phyloP scores from a whole-genome alignment of 345 rosid species.

The Salix koriyanagi region DNA sequence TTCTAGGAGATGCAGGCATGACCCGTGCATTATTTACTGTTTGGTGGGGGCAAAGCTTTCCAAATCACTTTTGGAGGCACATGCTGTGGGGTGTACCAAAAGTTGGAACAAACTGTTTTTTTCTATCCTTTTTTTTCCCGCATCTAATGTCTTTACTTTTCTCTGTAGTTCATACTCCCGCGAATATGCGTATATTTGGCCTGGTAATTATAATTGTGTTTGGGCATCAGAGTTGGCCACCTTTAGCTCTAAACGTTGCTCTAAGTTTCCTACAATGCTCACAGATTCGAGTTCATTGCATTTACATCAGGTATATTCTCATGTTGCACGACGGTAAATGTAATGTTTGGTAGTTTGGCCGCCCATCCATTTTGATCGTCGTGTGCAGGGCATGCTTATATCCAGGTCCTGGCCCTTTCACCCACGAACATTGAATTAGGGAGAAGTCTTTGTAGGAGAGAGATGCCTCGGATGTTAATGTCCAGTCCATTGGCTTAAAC shows the following conservation, averaged over 20 bases:
- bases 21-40: background rate
- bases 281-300: constrained; percentile 6
- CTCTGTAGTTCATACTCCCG: constrained; percentile 6
- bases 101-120: background rate
- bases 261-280: background rate
- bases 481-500: background rate
- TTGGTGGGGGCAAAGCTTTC: constrained; percentile 7
- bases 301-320: constrained; percentile 5
- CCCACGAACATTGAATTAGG: background rate
- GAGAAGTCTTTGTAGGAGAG: background rate
- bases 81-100: constrained; percentile 2
- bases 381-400: background rate
- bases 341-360: background rate
- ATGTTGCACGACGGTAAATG: background rate
- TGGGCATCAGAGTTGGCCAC: background rate
- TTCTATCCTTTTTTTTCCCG: background rate
- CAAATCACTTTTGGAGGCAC: background rate
- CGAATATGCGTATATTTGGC: constrained; percentile 25
- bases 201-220: constrained; percentile 16
- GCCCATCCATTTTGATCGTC: background rate
- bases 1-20: background rate
- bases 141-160: background rate
- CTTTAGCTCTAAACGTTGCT: background rate
- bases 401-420: background rate
- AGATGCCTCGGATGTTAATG: background rate